These are phyloP conservation scores for Stentor roeselii DNA, from an alignment of 73 alveolate species.

Conservation along the genomic window DNA sequence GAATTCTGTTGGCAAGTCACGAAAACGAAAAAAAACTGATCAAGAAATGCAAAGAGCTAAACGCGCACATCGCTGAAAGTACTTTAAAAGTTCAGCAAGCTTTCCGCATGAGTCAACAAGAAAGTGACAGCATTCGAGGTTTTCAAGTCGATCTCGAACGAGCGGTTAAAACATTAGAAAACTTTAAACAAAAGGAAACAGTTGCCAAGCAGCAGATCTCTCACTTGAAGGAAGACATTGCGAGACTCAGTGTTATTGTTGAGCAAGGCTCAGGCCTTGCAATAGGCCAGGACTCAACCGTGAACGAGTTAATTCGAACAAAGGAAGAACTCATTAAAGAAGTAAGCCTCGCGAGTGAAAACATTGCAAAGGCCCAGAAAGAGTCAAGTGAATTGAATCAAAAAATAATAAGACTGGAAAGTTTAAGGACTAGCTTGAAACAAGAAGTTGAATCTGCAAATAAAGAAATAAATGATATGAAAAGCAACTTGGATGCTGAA, in stretches of 20 bases:
- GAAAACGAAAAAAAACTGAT: conserved; percentile 76
- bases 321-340: conserved; percentile 59
- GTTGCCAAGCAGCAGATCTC: conserved; percentile 72
- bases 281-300: conserved; percentile 63
- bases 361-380: conserved; percentile 1
- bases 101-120: conserved; percentile 66
- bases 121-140: conserved; percentile 74
- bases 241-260: conserved; percentile 41
- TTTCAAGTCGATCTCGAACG: conserved; percentile 84
- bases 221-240: not conserved
- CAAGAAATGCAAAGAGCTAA: conserved; percentile 66
- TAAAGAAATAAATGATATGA: not conserved
- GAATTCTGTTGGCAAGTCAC: conserved; percentile 78
- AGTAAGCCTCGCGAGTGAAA: not conserved
- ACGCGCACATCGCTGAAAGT: conserved; percentile 62
- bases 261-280: conserved; percentile 69
- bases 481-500: not conserved
- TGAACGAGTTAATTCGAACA: conserved; percentile 51
- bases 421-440: not conserved
- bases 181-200: conserved; percentile 82
- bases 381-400: not conserved
- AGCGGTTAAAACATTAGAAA: conserved; percentile 81
- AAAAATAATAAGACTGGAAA: conserved; percentile 2
- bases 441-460: not conserved
- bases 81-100: conserved; percentile 84